These are phyloP conservation scores for Termitomyces sp. DNA, from an alignment of 768 basidiomycete genomes.

Conservation along the genomic window DNA sequence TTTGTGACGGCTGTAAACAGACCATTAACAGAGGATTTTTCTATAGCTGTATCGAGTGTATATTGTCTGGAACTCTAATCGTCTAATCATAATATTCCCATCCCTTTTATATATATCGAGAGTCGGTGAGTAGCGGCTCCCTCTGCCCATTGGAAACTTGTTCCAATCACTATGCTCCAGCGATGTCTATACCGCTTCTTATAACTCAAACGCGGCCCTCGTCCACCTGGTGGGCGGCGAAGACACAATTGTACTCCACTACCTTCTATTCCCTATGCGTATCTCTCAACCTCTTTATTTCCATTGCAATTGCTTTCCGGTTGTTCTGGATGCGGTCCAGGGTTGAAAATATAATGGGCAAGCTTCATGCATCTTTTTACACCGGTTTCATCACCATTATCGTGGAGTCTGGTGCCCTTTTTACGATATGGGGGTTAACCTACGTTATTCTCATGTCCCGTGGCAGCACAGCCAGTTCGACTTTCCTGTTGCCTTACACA, in stretches of 20 bases:
- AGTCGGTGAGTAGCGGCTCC: slow-evolving; percentile 9
- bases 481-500: slow-evolving; percentile 16
- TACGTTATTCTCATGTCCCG: slow-evolving; percentile 17
- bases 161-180: not conserved
- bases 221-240: slow-evolving; percentile 5
- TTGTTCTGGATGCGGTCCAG: slow-evolving; percentile 13
- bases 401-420: slow-evolving; percentile 20
- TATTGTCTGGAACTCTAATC: slow-evolving; percentile 13
- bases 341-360: slow-evolving; percentile 15
- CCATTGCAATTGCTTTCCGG: slow-evolving; percentile 12
- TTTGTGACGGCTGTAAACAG: not conserved
- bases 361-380: slow-evolving; percentile 18
- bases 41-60: slow-evolving; percentile 15
- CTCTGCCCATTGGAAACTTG: not conserved
- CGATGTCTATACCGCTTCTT: slow-evolving; percentile 19
- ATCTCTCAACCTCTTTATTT: slow-evolving; percentile 15
- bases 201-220: slow-evolving; percentile 12
- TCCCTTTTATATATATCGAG: slow-evolving; percentile 11
- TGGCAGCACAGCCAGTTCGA: not conserved
- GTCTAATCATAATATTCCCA: slow-evolving; percentile 13
- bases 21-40: not conserved
- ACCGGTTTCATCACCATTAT: slow-evolving; percentile 16
- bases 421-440: slow-evolving; percentile 16
- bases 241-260: slow-evolving; percentile 9
- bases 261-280: slow-evolving; percentile 17